Evolutionary conservation across 2,329 filamentous ascomycete species (phyloP).

Genomic region (Rhynchosporium graminicola): DNA sequence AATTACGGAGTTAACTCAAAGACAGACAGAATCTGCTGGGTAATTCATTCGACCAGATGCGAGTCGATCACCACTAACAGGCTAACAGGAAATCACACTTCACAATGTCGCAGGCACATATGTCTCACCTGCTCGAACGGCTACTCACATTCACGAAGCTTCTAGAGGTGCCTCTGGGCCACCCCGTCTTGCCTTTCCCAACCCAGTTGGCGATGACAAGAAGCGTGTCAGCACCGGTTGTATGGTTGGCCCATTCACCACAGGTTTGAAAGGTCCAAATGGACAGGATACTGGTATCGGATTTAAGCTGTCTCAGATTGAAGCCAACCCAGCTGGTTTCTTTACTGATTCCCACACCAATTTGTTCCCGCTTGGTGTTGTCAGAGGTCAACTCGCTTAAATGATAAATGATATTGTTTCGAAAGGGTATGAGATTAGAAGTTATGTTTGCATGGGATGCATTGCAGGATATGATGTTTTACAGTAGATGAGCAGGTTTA

Average conservation of each 20-base stretch:
- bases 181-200: slow-evolving; percentile 49
- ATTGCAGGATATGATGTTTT: neutral
- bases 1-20: slow-evolving; percentile 51
- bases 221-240: slow-evolving; percentile 38
- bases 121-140: slow-evolving; percentile 47
- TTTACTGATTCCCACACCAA: slow-evolving; percentile 51
- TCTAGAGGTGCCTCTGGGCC: slow-evolving; percentile 47
- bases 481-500: neutral
- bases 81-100: slow-evolving; percentile 48
- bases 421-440: too few species aligned
- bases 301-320: slow-evolving; percentile 50
- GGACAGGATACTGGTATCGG: slow-evolving; percentile 48
- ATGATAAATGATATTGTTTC: neutral
- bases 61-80: neutral
- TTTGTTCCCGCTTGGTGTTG: slow-evolving; percentile 47
- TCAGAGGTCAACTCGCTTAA: slow-evolving; percentile 47
- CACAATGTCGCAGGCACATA: slow-evolving; percentile 49
- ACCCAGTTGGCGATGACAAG: slow-evolving; percentile 44
- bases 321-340: slow-evolving; percentile 50
- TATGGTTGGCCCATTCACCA: slow-evolving; percentile 46
- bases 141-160: slow-evolving; percentile 53
- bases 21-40: slow-evolving; percentile 38
- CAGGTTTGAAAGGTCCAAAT: slow-evolving; percentile 44
- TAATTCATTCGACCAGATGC: slow-evolving; percentile 16
- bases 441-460: neutral